Evolutionary conservation across 768 basidiomycete species (phyloP), one percentile per base, ranked within the genome.

Genomic region (Tremella fuciformis): DNA sequence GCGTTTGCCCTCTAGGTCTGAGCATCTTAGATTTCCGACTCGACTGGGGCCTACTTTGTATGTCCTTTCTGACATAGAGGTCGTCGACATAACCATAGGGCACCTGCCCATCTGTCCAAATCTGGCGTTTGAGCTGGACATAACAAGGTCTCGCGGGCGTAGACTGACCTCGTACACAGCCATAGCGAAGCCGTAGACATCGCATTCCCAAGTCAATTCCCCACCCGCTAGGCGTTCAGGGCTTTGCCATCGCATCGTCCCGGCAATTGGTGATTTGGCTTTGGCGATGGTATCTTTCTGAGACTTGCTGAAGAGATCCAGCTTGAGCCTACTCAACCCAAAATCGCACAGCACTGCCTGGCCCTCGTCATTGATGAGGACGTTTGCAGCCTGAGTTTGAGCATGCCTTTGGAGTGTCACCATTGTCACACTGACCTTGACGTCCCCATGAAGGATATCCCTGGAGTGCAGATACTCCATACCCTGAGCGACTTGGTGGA

Each of bases 311-410:
- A 80, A 84, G 3, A 83, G 84, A 71, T 90, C 87, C 15, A 81
- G 83, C 77, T 85, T 88, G 80, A 90, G 84, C 74, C 88, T 85
- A 64, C 84, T 86, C 73, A 90, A 86, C 0, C 88, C 88, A 73
- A 92, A 91, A 70, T 91, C 88, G 25, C 87, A 84, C 41, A 91
- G 84, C 40, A 90, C 81, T 58, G 88, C 90, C 47, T 79, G 82
- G 1, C 82, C 80, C 1, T 80, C 75, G 59, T 88, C 84, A 63
- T 86, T 83, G 13, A 92, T 84, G 1, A 91, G 82, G 15, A 91
- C 83, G 69, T 92, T 91, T 1, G 85, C 81, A 2, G 83, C 87
- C 86, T 84, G 40, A 25, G 8, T 38, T 38, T 44, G 15, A 39
- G 39, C 18, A 50, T 37, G n/a, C 8, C 9, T 3, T 19, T 22